Percentiles rank a stretch among this genome's conserved stretches.
phyloP scores from a whole-genome alignment of 2,329 filamentous ascomycete genomes.

The Fusarium circinatum region DNA sequence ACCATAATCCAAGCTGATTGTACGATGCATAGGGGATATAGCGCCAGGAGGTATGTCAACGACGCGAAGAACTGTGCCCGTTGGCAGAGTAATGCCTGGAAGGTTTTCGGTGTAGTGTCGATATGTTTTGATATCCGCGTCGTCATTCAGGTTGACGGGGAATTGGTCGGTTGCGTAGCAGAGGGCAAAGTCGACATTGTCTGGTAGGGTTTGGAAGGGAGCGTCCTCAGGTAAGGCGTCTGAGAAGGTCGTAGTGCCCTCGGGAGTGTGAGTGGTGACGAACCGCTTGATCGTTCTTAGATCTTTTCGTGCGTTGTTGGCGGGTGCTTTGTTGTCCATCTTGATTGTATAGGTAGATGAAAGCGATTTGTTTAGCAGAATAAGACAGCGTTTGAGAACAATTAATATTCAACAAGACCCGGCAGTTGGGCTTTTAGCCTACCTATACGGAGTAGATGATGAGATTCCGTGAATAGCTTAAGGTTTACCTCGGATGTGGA shows the following conservation, averaged over 20 bases:
- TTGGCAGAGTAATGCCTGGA: neutral
- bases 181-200: neutral
- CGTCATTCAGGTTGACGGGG: neutral
- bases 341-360: no score
- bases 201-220: neutral
- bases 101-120: neutral
- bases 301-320: neutral
- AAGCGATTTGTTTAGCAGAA: neutral
- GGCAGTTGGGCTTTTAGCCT: accelerated
- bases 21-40: neutral
- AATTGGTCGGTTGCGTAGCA: neutral
- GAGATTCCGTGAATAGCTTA: no score
- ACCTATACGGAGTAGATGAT: no score
- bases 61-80: neutral
- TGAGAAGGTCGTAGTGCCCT: neutral
- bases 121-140: neutral
- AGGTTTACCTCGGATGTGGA: no score
- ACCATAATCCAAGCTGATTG: neutral
- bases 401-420: no score
- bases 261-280: neutral
- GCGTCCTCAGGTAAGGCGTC: neutral
- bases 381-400: no score
- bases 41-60: neutral
- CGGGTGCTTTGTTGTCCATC: neutral
- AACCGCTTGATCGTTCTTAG: neutral